Conservation (phyloP, 2,329 filamentous ascomycete species). For the Arachnomyces sp. region DNA sequence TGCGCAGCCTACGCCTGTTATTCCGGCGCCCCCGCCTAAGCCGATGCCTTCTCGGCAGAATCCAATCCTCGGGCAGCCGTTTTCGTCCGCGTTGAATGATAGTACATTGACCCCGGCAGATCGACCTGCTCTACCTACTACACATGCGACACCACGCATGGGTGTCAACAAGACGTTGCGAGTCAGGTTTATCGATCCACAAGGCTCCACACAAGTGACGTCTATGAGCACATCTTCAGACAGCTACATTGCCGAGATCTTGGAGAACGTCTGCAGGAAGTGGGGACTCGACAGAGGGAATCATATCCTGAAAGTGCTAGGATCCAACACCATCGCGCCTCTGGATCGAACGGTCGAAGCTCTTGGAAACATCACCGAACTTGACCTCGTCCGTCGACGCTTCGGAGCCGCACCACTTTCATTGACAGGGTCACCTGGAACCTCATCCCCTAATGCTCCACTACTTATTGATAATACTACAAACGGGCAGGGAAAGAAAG, state of each 20-base stretch:
- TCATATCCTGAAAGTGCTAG: conserved; percentile 54
- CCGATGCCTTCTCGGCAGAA: conserved; percentile 23
- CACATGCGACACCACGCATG: conserved; percentile 45
- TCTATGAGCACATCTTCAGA: conserved; percentile 53
- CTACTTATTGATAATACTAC: conserved; percentile 42
- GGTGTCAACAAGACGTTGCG: conserved; percentile 51
- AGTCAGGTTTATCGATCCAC: conserved; percentile 53
- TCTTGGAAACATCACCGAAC: conserved; percentile 49
- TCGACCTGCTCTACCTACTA: conserved; percentile 34
- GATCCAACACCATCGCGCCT: conserved; percentile 55
- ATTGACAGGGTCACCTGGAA: conserved; percentile 50
- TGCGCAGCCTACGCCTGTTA: conserved; percentile 13
- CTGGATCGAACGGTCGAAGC: conserved; percentile 58
- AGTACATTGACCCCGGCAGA: conserved; percentile 39
- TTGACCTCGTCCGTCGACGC: conserved; percentile 54
- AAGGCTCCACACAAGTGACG: conserved; percentile 46
- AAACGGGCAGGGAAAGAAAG: conserved; percentile 32
- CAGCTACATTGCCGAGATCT: conserved; percentile 59
- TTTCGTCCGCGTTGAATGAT: conserved; percentile 39
- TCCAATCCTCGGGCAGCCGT: conserved; percentile 38
- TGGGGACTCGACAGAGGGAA: conserved; percentile 57
- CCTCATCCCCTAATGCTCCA: conserved; percentile 56
- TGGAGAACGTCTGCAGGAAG: conserved; percentile 54
- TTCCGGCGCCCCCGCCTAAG: conserved; percentile 2
- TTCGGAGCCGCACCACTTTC: conserved; percentile 54